Conservation (phyloP, 2,329 filamentous ascomycete species). For the Sporothrix pseudoabietina region DNA sequence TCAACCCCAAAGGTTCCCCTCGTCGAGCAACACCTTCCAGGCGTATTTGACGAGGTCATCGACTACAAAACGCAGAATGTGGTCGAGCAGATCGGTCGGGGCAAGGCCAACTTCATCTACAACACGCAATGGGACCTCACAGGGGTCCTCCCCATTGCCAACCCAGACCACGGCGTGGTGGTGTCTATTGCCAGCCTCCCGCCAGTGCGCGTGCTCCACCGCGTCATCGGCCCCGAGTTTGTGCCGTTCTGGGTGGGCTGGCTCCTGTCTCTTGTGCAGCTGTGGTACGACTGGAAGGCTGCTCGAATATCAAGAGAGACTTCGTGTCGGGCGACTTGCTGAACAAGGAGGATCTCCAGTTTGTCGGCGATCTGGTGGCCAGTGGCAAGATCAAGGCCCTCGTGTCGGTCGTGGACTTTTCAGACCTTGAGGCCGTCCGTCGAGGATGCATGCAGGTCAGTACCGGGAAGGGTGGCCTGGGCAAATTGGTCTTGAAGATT, state of each 20-base stretch:
- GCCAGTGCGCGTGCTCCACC: slow-evolving; percentile 38
- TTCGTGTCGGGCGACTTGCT: slow-evolving; percentile 52
- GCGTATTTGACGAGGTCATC: slow-evolving; percentile 53
- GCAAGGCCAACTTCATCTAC: slow-evolving; percentile 53
- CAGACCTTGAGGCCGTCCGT: slow-evolving; percentile 49
- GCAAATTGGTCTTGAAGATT: slow-evolving; percentile 48
- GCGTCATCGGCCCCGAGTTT: slow-evolving; percentile 40
- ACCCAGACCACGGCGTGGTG: slow-evolving; percentile 44
- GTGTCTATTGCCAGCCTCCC: slow-evolving; percentile 48
- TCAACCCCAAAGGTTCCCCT: slow-evolving; percentile 54
- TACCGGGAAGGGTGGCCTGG: slow-evolving; percentile 48
- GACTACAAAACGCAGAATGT: slow-evolving; percentile 53
- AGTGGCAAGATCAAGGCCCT: slow-evolving; percentile 49
- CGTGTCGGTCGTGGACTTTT: slow-evolving; percentile 46
- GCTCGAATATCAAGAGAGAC: slow-evolving; percentile 49
- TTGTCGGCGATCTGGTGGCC: slow-evolving; percentile 46
- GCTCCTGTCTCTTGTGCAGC: slow-evolving; percentile 40
- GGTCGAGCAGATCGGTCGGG: slow-evolving; percentile 43
- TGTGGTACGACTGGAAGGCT: slow-evolving; percentile 47
- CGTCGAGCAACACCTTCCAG: slow-evolving; percentile 48
- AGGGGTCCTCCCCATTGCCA: slow-evolving; percentile 46
- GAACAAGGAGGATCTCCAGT: slow-evolving; percentile 38
- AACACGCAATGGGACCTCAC: slow-evolving; percentile 51
- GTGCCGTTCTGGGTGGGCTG: slow-evolving; percentile 44
- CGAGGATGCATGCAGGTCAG: slow-evolving; percentile 47